Percentiles rank a stretch among this genome's conserved stretches.
These are phyloP conservation scores for Solanum chmielewskii DNA, from an alignment of 257 asterid genomes.

Conservation along the genomic window DNA sequence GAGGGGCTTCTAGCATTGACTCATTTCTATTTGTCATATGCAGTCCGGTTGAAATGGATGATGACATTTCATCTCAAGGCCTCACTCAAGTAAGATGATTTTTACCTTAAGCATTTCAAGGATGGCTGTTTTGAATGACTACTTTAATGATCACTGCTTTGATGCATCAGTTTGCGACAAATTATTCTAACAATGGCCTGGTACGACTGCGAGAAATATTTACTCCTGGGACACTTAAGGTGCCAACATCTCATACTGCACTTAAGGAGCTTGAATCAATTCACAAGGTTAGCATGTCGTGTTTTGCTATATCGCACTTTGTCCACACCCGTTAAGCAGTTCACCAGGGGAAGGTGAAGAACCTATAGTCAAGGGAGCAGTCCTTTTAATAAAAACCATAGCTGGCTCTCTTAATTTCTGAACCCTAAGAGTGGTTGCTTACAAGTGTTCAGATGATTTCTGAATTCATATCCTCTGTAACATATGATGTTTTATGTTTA, in stretches of 20 bases:
- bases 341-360: not conserved
- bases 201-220: conserved; percentile 86
- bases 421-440: not conserved
- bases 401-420: not conserved
- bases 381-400: not conserved
- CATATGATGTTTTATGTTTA: not conserved
- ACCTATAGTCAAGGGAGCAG: not conserved
- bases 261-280: conserved; percentile 95
- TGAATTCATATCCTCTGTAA: not conserved
- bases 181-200: conserved; percentile 45
- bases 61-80: conserved; percentile 85
- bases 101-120: not conserved
- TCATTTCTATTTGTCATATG: conserved; percentile 10
- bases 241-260: conserved; percentile 63
- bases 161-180: conserved; percentile 61
- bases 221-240: conserved; percentile 67
- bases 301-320: not conserved
- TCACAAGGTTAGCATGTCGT: conserved; percentile 60
- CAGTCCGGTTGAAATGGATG: conserved; percentile 84
- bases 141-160: not conserved
- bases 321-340: not conserved
- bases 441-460: not conserved
- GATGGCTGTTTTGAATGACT: not conserved
- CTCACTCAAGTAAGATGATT: conserved; percentile 60
- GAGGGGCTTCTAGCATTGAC: not conserved